A percentile compares a stretch with the other conserved stretches of the same genome.
phyloP scores from a whole-genome alignment of 257 asterid genomes.

The Solanum paucissectum region DNA sequence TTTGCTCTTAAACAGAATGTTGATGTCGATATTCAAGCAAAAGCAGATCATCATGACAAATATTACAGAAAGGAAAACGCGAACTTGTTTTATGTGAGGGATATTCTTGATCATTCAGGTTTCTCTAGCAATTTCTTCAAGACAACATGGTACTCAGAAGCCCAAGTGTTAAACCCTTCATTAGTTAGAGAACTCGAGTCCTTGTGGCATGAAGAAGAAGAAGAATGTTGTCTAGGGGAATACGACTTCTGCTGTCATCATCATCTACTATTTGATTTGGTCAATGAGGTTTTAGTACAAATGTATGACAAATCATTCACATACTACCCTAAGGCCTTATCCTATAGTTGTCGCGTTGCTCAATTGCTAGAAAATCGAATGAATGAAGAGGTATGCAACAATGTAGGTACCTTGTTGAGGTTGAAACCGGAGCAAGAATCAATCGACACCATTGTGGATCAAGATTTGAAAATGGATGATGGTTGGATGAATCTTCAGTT shows the following conservation, averaged over 20 bases:
- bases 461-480: conserved; percentile 35
- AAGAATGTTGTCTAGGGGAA: conserved; percentile 16
- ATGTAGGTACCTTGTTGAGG: conserved; percentile 15
- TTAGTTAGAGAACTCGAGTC: conserved; percentile 43
- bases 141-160: conserved; percentile 34
- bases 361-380: conserved; percentile 41
- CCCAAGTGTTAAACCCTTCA: conserved; percentile 40
- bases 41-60: not conserved
- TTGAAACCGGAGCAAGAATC: conserved; percentile 31
- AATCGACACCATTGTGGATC: conserved; percentile 27
- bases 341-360: conserved; percentile 33
- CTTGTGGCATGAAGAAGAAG: conserved; percentile 40
- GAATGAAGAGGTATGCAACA: conserved; percentile 28
- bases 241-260: conserved; percentile 45
- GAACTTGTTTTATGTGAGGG: conserved; percentile 42
- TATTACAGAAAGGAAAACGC: conserved; percentile 6
- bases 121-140: conserved; percentile 23
- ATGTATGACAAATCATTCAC: conserved; percentile 38
- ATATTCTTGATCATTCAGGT: conserved; percentile 53
- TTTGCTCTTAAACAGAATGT: not conserved
- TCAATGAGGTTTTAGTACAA: conserved; percentile 41
- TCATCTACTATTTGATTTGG: conserved; percentile 55
- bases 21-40: not conserved
- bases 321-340: conserved; percentile 53
- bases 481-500: conserved; percentile 86